phyloP scores from a whole-genome alignment of 805 yeast species.

The Candida berthetii region DNA sequence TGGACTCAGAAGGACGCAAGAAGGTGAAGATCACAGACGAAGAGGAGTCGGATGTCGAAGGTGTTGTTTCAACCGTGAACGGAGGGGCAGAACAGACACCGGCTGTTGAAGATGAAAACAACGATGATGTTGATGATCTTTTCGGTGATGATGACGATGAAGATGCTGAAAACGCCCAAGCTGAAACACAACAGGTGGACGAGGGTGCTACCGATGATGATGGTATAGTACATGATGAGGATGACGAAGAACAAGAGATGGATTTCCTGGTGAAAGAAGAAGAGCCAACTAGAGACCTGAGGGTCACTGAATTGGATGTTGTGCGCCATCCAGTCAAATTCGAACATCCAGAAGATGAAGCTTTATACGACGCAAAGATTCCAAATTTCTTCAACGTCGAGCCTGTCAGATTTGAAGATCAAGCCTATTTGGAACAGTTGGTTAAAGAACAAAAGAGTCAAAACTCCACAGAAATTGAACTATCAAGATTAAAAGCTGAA shows the following conservation, averaged over 20 bases:
- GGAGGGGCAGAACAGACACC: constrained; percentile 1
- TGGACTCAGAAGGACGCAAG: background rate
- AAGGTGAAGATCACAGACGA: constrained; percentile 4
- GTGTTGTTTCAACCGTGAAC: constrained; percentile 2
- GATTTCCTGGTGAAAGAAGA: constrained; percentile 10
- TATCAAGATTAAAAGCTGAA: constrained; percentile 63
- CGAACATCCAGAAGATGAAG: constrained; percentile 27
- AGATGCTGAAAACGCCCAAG: constrained; percentile 5
- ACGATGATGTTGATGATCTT: constrained; percentile 35
- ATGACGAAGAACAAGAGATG: constrained; percentile 28
- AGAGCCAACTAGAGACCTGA: constrained; percentile 15
- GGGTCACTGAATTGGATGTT: constrained; percentile 40
- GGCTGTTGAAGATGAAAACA: constrained; percentile 18
- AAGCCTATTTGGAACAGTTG: constrained; percentile 45
- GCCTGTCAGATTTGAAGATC: constrained; percentile 84
- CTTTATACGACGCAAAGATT: constrained; percentile 49
- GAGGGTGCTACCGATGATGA: constrained; percentile 10
- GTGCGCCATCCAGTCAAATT: constrained; percentile 30
- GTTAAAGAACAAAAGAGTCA: constrained; percentile 30
- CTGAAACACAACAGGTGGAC: constrained; percentile 9
- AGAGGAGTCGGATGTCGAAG: constrained; percentile 2
- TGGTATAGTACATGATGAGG: constrained; percentile 21
- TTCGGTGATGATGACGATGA: constrained; percentile 24
- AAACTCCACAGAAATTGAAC: constrained; percentile 44
- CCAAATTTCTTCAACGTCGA: constrained; percentile 83